Evolutionary conservation across 1,284 basidiomycete genomes (phyloP).

Genomic region (Cutaneotrichosporon mucoides): DNA sequence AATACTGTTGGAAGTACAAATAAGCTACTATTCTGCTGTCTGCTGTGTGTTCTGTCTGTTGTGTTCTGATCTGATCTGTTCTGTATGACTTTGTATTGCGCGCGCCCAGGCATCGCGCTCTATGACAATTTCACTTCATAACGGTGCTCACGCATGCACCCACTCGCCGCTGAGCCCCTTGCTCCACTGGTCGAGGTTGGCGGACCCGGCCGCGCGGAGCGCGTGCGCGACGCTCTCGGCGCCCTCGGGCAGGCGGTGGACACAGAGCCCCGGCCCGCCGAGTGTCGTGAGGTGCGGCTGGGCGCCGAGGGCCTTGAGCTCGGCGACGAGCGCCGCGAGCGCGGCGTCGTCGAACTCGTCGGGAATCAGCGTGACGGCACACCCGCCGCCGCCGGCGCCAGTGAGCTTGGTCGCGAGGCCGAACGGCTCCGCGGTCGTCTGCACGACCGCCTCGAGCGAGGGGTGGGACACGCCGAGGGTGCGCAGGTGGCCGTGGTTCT

Average conservation of each 20-base stretch:
- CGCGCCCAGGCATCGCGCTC: too few species aligned
- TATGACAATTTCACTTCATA: too few species aligned
- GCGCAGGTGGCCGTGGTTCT: constrained; percentile 87
- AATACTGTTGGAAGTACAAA: constrained; percentile 6
- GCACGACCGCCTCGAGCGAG: constrained; percentile 74
- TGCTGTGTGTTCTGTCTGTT: not conserved
- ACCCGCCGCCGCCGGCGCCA: constrained; percentile 97
- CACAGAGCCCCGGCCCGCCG: constrained; percentile 77
- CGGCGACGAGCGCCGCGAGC: constrained; percentile 58
- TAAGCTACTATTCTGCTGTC: not conserved
- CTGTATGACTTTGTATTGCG: too few species aligned
- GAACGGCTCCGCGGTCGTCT: constrained; percentile 61
- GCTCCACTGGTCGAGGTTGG: constrained; percentile 8
- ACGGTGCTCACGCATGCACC: constrained; percentile 6
- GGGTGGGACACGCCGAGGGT: constrained; percentile 92
- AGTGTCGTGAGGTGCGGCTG: constrained; percentile 86
- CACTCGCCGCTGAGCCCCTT: constrained; percentile 13
- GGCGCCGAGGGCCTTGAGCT: constrained; percentile 65
- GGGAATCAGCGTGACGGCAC: constrained; percentile 90
- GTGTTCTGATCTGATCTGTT: too few species aligned
- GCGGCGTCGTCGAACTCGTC: constrained; percentile 67
- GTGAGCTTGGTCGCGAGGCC: constrained; percentile 90
- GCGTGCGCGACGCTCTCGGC: not conserved
- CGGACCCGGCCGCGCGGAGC: constrained; percentile 7
- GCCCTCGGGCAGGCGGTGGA: not conserved